Conservation (phyloP, 495 filamentous ascomycete species). For the Aspergillus wentii region DNA sequence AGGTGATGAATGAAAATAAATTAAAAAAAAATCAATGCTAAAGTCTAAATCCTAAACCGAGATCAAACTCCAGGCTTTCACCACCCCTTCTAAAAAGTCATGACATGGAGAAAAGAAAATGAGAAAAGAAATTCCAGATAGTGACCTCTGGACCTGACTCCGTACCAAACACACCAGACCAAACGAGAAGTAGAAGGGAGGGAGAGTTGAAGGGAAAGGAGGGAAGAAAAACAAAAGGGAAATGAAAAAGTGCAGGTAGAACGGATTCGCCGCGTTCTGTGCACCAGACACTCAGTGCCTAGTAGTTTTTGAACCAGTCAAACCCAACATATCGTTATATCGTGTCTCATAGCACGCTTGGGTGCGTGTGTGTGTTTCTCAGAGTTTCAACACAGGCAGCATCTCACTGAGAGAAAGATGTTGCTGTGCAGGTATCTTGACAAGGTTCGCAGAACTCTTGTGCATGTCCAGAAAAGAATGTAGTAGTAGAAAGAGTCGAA, state of each 20-base stretch:
- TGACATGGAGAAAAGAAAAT: constrained; percentile 1
- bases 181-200: not conserved
- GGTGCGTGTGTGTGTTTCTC: not conserved
- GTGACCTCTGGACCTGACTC: not conserved
- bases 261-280: not conserved
- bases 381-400: constrained; percentile 9
- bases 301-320: not conserved
- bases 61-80: constrained; percentile 11
- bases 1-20: no score
- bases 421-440: no score
- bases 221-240: not conserved
- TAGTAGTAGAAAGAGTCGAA: no score
- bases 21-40: constrained; percentile 1
- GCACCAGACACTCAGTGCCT: not conserved
- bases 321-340: constrained; percentile 8
- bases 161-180: not conserved
- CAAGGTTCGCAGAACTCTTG: no score
- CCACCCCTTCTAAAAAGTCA: constrained; percentile 4
- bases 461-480: no score
- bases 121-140: not conserved
- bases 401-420: no score
- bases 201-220: constrained; percentile 1
- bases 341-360: constrained; percentile 11
- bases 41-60: constrained; percentile 1
- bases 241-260: not conserved